Conservation (phyloP, 2,329 filamentous ascomycete species). For the Lecanicillium sp. region DNA sequence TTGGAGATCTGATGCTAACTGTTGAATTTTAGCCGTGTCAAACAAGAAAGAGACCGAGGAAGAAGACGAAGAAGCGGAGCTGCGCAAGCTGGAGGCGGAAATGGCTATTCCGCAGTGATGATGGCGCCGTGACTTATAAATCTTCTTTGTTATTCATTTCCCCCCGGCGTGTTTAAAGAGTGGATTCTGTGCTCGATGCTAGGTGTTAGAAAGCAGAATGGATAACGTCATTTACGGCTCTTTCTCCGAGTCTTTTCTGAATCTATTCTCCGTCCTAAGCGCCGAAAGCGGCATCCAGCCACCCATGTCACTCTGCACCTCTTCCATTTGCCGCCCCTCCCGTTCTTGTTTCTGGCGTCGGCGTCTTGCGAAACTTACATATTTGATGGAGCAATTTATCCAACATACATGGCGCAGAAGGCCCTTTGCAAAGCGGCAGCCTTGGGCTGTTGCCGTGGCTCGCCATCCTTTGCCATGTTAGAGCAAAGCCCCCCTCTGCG, state of each 20-base stretch:
- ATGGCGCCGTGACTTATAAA: neutral
- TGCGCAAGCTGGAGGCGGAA: slow-evolving; percentile 87
- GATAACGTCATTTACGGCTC: too few relatives aligned
- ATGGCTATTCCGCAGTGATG: slow-evolving; percentile 75
- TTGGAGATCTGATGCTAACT: too few relatives aligned
- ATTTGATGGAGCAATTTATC: neutral
- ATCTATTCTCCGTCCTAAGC: too few relatives aligned
- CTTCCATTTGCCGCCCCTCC: neutral
- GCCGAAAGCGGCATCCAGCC: too few relatives aligned
- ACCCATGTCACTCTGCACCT: too few relatives aligned
- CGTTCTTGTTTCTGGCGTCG: slow-evolving; percentile 6
- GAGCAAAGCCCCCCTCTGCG: too few relatives aligned
- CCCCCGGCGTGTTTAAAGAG: neutral
- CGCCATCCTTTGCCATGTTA: too few relatives aligned
- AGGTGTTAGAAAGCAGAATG: neutral
- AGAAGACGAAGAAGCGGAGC: slow-evolving; percentile 92
- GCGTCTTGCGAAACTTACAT: slow-evolving; percentile 4
- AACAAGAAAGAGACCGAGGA: slow-evolving; percentile 45
- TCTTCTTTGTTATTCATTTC: neutral
- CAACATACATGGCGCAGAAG: neutral
- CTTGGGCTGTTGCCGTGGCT: too few relatives aligned
- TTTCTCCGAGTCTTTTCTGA: too few relatives aligned
- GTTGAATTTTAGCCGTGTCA: slow-evolving; percentile 11
- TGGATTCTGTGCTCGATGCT: too few relatives aligned
- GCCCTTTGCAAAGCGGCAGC: too few relatives aligned